Evolutionary conservation across 2,329 filamentous ascomycete species (phyloP), one percentile per base, ranked within the genome.

Genomic region (Chrysoporthe puriensis): DNA sequence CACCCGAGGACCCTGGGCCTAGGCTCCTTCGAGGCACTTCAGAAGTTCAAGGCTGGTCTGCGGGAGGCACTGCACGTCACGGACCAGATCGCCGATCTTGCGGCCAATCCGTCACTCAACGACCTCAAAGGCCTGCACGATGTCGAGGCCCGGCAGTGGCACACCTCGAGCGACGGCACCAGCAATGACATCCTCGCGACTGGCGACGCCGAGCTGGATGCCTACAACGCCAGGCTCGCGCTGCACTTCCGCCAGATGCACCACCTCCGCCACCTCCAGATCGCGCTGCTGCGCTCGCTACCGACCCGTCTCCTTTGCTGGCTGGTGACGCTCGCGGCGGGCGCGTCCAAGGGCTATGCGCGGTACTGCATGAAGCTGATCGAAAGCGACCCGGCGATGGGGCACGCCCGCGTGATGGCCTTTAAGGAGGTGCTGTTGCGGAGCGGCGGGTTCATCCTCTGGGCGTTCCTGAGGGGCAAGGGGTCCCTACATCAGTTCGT

Each of bases 381-480:
- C 40, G 40, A 66, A 21, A 63, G 21, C 11, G 67, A 69, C 60
- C 62, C 66, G 44, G 34, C 46, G n/a, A 59, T 44, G 59, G 64
- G 62, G 16, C 54, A 62, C 5, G 46, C 58, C 60, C 66, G 66
- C 34, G 43, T 69, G 14, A 42, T 63, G 54, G 68, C 68, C 36
- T 68, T 68, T 63, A 65, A 65, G 44, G 68, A 70, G 44, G 50
- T 63, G 52, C 58, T 70, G 44, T 26, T 70, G 16, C 68, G 66
- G 9, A 42, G 60, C n/a, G 68, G 68, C 21, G 63, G 57, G 18
- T 63, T 64, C 58, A 40, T 65, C 40, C n/a, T 69, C 36, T 69
- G 67, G 67, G 64, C 56, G 36, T 69, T 67, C 14, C 34, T 69
- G 43, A 57, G 67, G 34, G 64, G 64, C 62, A 42, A 50, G 16